Evolutionary conservation across 805 yeast genomes (phyloP).

Genomic region (Candida boidinii): DNA sequence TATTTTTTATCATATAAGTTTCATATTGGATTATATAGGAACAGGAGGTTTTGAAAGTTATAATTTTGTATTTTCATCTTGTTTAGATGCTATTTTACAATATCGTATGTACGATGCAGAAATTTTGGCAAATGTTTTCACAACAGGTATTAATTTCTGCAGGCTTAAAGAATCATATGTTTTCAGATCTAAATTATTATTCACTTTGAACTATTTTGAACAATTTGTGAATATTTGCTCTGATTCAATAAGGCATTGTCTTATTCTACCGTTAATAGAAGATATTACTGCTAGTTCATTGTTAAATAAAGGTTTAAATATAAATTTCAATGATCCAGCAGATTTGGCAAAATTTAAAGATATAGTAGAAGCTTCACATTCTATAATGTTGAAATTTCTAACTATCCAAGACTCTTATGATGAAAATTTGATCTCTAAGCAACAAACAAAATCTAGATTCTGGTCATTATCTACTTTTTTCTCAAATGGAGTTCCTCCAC

Average conservation of each 20-base stretch:
- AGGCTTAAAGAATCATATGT: slow-evolving; percentile 23
- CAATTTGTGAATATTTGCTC: slow-evolving; percentile 28
- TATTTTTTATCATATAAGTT: slow-evolving; percentile 35
- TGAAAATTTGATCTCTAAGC: too few species aligned
- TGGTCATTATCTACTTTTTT: too few species aligned
- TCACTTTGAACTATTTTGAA: slow-evolving; percentile 40
- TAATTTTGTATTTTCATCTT: slow-evolving; percentile 46
- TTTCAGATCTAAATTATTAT: slow-evolving; percentile 32
- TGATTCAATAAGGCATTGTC: slow-evolving; percentile 21
- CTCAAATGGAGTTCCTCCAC: too few species aligned
- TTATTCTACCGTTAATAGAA: slow-evolving; percentile 18
- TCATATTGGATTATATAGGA: slow-evolving; percentile 44
- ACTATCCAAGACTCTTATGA: slow-evolving; percentile 13
- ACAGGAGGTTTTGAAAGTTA: slow-evolving; percentile 59
- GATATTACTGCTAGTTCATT: slow-evolving; percentile 12
- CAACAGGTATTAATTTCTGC: slow-evolving; percentile 14
- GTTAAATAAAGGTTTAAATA: slow-evolving; percentile 7
- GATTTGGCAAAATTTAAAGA: slow-evolving; percentile 13
- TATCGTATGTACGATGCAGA: slow-evolving; percentile 17
- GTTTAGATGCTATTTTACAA: slow-evolving; percentile 32
- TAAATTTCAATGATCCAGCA: background rate
- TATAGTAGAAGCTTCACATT: slow-evolving; percentile 55
- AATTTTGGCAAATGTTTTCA: slow-evolving; percentile 20
- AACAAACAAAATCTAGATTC: too few species aligned
- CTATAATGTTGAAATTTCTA: slow-evolving; percentile 36